Conservation (phyloP, 257 asterid species). For the Prunella vulgaris region DNA sequence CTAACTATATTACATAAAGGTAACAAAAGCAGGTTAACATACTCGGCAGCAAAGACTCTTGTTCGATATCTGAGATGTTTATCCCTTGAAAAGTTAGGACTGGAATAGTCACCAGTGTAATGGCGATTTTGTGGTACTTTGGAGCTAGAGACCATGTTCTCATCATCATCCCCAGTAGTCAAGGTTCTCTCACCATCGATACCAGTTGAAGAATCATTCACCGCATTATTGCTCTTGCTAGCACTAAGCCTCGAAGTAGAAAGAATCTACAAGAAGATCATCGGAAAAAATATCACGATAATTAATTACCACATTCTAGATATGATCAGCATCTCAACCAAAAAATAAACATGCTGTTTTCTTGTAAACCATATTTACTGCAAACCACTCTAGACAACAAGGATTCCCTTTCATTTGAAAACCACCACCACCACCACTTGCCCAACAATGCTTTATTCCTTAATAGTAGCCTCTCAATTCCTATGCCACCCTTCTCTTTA, state of each 20-base stretch:
- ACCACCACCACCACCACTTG: too few species aligned
- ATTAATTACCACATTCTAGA: neutral
- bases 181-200: constrained; percentile 49
- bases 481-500: too few species aligned
- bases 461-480: too few species aligned
- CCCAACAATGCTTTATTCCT: too few species aligned
- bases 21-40: constrained; percentile 31
- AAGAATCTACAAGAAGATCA: constrained; percentile 56
- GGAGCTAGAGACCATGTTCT: constrained; percentile 88
- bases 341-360: constrained; percentile 8
- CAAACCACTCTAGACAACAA: too few species aligned
- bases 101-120: constrained; percentile 42
- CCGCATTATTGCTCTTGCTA: constrained; percentile 35
- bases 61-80: constrained; percentile 98
- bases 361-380: too few species aligned
- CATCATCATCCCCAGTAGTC: constrained; percentile 71
- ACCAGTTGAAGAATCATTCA: constrained; percentile 57
- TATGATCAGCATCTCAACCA: constrained; percentile 12
- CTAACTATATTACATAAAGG: constrained; percentile 5
- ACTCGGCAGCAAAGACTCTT: constrained; percentile 98
- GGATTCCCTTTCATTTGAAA: too few species aligned
- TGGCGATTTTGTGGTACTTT: constrained; percentile 32
- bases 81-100: constrained; percentile 53
- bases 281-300: neutral
- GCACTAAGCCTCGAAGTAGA: constrained; percentile 61